These are phyloP conservation scores for Avicennia marina DNA, from an alignment of 257 asterid genomes.

Conservation along the genomic window DNA sequence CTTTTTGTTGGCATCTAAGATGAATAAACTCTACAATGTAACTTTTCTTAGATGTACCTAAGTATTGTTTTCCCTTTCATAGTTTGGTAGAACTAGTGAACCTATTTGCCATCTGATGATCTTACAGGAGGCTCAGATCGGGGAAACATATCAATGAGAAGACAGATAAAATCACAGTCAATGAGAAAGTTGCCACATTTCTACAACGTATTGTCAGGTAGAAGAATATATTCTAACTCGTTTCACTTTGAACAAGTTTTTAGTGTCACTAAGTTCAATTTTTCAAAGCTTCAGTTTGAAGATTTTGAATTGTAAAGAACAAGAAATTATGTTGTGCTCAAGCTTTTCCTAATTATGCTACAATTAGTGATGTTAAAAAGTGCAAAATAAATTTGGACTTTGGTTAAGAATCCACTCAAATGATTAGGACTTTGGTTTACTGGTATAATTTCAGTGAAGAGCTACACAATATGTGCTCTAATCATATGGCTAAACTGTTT, in stretches of 20 bases:
- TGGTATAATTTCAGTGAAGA: no score
- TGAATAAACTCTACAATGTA: slow-evolving; percentile 8
- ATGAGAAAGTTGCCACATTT: slow-evolving; percentile 55
- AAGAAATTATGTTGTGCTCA: background rate
- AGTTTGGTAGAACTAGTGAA: slow-evolving; percentile 6
- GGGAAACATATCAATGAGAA: slow-evolving; percentile 33
- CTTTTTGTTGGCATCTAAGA: background rate
- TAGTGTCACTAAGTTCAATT: slow-evolving; percentile 10
- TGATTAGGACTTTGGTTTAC: no score
- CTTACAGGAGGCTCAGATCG: slow-evolving; percentile 49
- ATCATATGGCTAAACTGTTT: no score
- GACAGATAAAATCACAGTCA: slow-evolving; percentile 36
- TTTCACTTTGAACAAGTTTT: background rate
- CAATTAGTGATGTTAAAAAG: no score
- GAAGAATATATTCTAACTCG: slow-evolving; percentile 6
- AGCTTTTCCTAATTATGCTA: background rate
- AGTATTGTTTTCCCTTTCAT: background rate
- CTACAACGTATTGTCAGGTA: slow-evolving; percentile 61
- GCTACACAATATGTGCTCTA: no score
- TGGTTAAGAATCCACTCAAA: no score
- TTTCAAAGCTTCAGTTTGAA: background rate
- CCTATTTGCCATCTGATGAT: slow-evolving; percentile 17
- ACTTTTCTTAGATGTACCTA: background rate
- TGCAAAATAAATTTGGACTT: no score
- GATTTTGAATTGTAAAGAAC: slow-evolving; percentile 1